Percentiles rank a stretch among this genome's conserved stretches.
phyloP scores from a whole-genome alignment of 116 monocot genomes.

The Trichopus zeylanicus region DNA sequence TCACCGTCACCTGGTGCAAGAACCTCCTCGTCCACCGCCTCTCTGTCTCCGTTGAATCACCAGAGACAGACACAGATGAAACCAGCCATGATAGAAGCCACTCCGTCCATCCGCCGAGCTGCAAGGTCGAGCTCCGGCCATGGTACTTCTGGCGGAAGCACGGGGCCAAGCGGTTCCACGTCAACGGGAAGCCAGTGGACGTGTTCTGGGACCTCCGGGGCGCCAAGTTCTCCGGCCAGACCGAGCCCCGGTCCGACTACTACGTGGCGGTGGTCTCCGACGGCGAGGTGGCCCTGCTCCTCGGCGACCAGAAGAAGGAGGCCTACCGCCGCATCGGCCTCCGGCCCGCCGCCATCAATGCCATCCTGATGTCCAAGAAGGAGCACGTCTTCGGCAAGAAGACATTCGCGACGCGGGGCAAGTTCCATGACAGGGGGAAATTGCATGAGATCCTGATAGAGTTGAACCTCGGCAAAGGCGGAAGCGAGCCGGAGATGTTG shows the following conservation, averaged over 20 bases:
- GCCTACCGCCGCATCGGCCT: constrained; percentile 7
- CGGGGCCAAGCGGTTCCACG: constrained; percentile 38
- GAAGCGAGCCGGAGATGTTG: constrained; percentile 15
- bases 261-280: constrained; percentile 66
- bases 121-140: constrained; percentile 69
- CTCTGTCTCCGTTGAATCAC: constrained; percentile 34
- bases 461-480: background rate
- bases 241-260: constrained; percentile 65
- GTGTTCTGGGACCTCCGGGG: constrained; percentile 70
- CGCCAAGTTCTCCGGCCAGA: constrained; percentile 53
- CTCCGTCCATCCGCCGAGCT: background rate
- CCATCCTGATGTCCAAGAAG: constrained; percentile 7
- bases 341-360: background rate
- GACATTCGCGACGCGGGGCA: constrained; percentile 11
- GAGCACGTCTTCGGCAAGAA: constrained; percentile 23
- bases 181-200: constrained; percentile 26
- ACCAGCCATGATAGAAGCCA: too few relatives aligned
- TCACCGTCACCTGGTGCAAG: constrained; percentile 72
- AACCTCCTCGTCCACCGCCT: constrained; percentile 53
- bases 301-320: constrained; percentile 11
- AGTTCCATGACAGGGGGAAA: constrained; percentile 9
- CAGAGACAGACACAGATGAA: background rate
- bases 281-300: constrained; percentile 17
- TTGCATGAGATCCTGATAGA: constrained; percentile 14
- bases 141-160: constrained; percentile 78